Evolutionary conservation across 805 yeast genomes (phyloP).

Genomic region (Wickerhamiella sergipiensis): DNA sequence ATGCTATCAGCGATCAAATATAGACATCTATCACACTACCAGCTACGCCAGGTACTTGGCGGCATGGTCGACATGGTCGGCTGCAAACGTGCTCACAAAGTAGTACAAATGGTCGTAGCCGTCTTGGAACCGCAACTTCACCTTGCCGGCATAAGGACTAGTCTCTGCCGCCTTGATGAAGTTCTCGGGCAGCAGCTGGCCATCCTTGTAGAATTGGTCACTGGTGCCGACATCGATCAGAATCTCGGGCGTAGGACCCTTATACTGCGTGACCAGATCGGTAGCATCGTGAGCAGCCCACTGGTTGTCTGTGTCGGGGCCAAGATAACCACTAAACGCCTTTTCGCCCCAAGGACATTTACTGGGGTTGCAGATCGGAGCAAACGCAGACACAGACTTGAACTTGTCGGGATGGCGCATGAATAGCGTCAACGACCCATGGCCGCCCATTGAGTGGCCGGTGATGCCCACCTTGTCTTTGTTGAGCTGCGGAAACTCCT

Average conservation of each 20-base stretch:
- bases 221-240: constrained; percentile 71
- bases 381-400: constrained; percentile 74
- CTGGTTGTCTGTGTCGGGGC: constrained; percentile 33
- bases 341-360: constrained; percentile 79
- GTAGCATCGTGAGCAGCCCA: constrained; percentile 85
- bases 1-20: no score
- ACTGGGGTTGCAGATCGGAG: constrained; percentile 78
- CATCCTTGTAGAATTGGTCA: constrained; percentile 54
- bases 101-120: constrained; percentile 89
- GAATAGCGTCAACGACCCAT: constrained; percentile 68
- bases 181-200: constrained; percentile 65
- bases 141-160: constrained; percentile 43
- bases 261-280: constrained; percentile 44
- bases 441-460: constrained; percentile 99
- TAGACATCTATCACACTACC: no score
- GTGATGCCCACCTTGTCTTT: constrained; percentile 49
- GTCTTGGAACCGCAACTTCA: constrained; percentile 49
- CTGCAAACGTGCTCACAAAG: constrained; percentile 67
- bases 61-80: constrained; percentile 76
- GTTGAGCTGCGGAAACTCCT: constrained; percentile 36
- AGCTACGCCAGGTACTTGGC: constrained; percentile 40
- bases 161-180: constrained; percentile 48
- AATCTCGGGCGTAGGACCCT: constrained; percentile 43
- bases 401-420: constrained; percentile 59
- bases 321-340: constrained; percentile 68